Percentiles rank a stretch among this genome's conserved stretches.
Evolutionary conservation across 2,329 filamentous ascomycete genomes (phyloP).

Genomic region (Beauveria pseudobassiana): DNA sequence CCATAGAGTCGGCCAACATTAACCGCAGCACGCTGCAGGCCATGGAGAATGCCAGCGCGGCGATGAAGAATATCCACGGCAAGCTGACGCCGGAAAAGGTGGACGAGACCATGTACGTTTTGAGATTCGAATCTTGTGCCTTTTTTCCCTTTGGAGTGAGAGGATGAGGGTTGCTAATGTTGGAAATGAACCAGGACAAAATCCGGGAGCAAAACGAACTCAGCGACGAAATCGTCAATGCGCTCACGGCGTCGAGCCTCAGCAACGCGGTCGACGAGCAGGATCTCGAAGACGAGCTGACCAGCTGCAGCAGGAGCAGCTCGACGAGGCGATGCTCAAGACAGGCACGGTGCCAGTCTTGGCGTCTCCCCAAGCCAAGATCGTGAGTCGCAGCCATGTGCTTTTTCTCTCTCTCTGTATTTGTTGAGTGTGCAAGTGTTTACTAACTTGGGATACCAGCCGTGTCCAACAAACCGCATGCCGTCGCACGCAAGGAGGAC

Average conservation of each 20-base stretch:
- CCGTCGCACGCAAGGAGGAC: constrained; percentile 51
- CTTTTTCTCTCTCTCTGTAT: constrained; percentile 16
- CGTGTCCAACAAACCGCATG: constrained; percentile 29
- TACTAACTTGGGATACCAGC: constrained; percentile 1
- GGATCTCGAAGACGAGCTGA: constrained; percentile 80
- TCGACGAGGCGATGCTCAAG: constrained; percentile 90
- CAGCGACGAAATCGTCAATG: constrained; percentile 84
- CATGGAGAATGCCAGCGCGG: constrained; percentile 83
- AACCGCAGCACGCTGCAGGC: constrained; percentile 93
- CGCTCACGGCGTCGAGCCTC: constrained; percentile 65
- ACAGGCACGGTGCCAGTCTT: constrained; percentile 81
- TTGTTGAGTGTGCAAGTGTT: not conserved
- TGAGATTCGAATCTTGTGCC: no score
- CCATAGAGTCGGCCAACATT: constrained; percentile 97
- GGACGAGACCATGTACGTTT: constrained; percentile 81
- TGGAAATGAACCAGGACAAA: constrained; percentile 54
- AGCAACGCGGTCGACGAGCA: constrained; percentile 72
- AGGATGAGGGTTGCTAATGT: constrained; percentile 21
- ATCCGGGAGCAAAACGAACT: constrained; percentile 87
- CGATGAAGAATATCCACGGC: constrained; percentile 90
- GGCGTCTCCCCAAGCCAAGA: constrained; percentile 70
- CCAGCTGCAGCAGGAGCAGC: constrained; percentile 78
- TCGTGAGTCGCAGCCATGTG: constrained; percentile 47
- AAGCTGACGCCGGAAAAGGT: constrained; percentile 91
- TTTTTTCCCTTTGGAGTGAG: no score